phyloP scores from a whole-genome alignment of 768 basidiomycete species.

The Coprinellus micaceus region DNA sequence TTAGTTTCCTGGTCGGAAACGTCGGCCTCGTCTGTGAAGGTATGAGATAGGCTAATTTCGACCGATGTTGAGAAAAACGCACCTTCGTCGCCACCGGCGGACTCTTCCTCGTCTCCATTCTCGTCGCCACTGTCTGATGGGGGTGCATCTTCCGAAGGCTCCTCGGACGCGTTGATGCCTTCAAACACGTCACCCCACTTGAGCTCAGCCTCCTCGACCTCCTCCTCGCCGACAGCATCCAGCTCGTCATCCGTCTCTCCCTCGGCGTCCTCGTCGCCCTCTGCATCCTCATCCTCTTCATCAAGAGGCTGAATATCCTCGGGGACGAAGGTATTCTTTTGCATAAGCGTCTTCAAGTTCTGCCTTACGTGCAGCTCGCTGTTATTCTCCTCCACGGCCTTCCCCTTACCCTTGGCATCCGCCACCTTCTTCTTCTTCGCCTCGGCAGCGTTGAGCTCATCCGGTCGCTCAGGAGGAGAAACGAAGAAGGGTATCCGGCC shows the following conservation, averaged over 20 bases:
- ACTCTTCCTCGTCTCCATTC: slow-evolving; percentile 14
- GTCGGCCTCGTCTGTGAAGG: slow-evolving; percentile 15
- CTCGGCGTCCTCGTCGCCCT: slow-evolving; percentile 33
- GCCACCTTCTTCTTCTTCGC: slow-evolving; percentile 48
- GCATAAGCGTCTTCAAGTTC: slow-evolving; percentile 81
- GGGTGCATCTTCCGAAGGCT: slow-evolving; percentile 25
- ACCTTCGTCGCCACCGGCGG: slow-evolving; percentile 18
- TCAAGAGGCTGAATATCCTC: slow-evolving; percentile 78
- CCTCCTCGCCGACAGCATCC: slow-evolving; percentile 38
- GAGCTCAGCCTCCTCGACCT: slow-evolving; percentile 43
- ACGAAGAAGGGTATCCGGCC: slow-evolving; percentile 98
- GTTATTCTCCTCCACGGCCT: slow-evolving; percentile 34
- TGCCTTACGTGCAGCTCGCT: slow-evolving; percentile 62
- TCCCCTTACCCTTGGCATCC: slow-evolving; percentile 52
- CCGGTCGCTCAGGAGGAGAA: slow-evolving; percentile 78
- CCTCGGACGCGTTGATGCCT: slow-evolving; percentile 39
- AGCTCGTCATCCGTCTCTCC: slow-evolving; percentile 41
- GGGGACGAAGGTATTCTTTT: slow-evolving; percentile 81
- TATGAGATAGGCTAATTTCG: slow-evolving; percentile 5
- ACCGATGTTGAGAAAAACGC: slow-evolving; percentile 7
- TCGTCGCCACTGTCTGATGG: background rate
- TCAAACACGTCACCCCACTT: slow-evolving; percentile 88
- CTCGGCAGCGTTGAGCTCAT: slow-evolving; percentile 64
- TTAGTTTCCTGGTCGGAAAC: slow-evolving; percentile 30
- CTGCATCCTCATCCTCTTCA: slow-evolving; percentile 39